Conservation (phyloP, 768 basidiomycete genomes). For the Cystobasidium onofrii region DNA sequence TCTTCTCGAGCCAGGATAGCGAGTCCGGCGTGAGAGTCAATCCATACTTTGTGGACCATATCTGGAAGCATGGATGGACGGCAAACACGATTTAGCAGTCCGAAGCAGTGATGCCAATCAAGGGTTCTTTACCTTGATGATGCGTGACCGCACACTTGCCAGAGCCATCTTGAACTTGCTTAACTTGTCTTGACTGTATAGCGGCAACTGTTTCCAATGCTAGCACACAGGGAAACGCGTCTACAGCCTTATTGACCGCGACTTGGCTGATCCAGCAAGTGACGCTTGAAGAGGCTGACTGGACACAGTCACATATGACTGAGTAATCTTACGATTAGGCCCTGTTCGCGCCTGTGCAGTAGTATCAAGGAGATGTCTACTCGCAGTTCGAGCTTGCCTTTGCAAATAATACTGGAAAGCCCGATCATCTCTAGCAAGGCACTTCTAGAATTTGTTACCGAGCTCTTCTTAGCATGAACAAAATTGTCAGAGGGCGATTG, state of each 20-base stretch:
- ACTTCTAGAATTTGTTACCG: not conserved
- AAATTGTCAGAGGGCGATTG: too few relatives aligned
- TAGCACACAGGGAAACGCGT: not conserved
- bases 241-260: not conserved
- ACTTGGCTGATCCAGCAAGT: too few relatives aligned
- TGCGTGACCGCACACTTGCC: slow-evolving; percentile 5
- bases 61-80: not conserved
- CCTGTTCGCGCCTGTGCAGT: too few relatives aligned
- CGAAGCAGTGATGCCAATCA: not conserved
- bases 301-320: too few relatives aligned
- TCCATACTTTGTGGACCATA: slow-evolving; percentile 30
- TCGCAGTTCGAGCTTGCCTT: too few relatives aligned
- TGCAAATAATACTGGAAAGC: too few relatives aligned
- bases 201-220: not conserved
- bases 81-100: not conserved
- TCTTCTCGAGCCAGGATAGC: slow-evolving; percentile 31
- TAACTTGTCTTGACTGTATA: not conserved
- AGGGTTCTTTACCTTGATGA: slow-evolving; percentile 11
- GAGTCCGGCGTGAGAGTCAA: slow-evolving; percentile 12
- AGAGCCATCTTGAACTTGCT: not conserved
- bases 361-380: too few relatives aligned
- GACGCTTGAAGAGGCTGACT: too few relatives aligned
- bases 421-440: not conserved
- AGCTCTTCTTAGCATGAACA: not conserved
- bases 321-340: too few relatives aligned